Conservation (phyloP, 768 basidiomycete genomes). For the Suillus luteus region DNA sequence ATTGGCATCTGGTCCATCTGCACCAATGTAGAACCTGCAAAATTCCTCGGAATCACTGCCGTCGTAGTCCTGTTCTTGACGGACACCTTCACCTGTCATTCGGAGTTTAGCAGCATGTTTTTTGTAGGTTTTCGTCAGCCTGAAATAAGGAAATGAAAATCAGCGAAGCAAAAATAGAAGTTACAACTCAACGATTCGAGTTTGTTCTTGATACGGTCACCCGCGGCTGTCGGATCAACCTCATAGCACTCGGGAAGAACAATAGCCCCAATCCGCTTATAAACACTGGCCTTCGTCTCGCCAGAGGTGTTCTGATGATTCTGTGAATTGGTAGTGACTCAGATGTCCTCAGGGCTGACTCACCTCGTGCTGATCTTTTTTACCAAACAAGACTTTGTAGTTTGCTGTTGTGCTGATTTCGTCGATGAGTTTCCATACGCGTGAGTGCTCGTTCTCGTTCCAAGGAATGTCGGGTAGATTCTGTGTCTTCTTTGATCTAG, state of each 20-base stretch:
- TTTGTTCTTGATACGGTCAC: conserved; percentile 22
- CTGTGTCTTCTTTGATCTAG: no score
- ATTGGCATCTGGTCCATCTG: no score
- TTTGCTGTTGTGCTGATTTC: background rate
- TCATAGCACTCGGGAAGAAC: conserved; percentile 22
- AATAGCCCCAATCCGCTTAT: conserved; percentile 21
- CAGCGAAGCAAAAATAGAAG: no score
- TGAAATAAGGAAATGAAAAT: no score
- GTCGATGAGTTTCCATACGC: background rate
- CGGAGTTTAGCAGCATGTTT: no score
- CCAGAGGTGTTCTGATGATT: background rate
- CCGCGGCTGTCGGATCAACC: conserved; percentile 16
- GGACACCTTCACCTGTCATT: no score
- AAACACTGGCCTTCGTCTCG: background rate
- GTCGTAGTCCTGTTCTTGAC: no score
- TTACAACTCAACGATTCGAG: conserved; percentile 15
- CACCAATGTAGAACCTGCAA: no score
- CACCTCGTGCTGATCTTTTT: background rate
- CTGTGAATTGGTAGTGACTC: background rate
- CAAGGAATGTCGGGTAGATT: background rate
- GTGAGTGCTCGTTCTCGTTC: background rate
- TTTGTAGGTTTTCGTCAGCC: no score
- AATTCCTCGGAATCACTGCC: no score
- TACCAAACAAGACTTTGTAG: background rate
- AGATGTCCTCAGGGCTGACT: background rate